A percentile compares a stretch with the other conserved stretches of the same genome.
These are phyloP conservation scores for Parasarocladium wereldwijsianum DNA, from an alignment of 2,329 filamentous ascomycete genomes.

Conservation along the genomic window DNA sequence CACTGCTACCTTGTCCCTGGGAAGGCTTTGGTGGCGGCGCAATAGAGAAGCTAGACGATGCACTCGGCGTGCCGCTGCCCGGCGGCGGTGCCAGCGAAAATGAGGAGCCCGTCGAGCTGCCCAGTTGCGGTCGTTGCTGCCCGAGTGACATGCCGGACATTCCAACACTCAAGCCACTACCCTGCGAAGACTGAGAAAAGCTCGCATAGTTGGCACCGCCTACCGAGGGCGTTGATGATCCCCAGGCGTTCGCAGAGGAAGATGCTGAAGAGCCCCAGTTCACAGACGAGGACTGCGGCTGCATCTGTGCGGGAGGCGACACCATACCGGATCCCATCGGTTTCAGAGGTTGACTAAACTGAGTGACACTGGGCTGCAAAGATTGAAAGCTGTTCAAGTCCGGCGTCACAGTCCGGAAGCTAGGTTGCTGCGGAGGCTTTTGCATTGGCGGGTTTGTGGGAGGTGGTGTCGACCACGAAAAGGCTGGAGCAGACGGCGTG, in stretches of 20 bases:
- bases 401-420: conserved; percentile 43
- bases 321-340: conserved; percentile 13
- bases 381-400: conserved; percentile 40
- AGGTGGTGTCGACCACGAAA: conserved; percentile 50
- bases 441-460: conserved; percentile 17
- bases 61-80: conserved; percentile 18
- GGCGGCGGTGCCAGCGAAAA: conserved; percentile 43
- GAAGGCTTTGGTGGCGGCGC: conserved; percentile 26
- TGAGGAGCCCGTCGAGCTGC: conserved; percentile 22
- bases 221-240: conserved; percentile 23
- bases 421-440: conserved; percentile 19
- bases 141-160: conserved; percentile 35
- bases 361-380: conserved; percentile 43
- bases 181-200: conserved; percentile 13
- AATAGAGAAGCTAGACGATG: conserved; percentile 26
- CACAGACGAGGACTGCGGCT: conserved; percentile 7
- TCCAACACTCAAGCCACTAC: conserved; percentile 22
- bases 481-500: conserved; percentile 32
- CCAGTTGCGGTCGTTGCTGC: conserved; percentile 23
- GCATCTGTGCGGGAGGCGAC: conserved; percentile 5
- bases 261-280: conserved; percentile 7
- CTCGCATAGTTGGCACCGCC: conserved; percentile 14
- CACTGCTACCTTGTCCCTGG: conserved; percentile 11
- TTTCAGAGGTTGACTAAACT: conserved; percentile 47
- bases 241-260: conserved; percentile 32